Evolutionary conservation across 768 basidiomycete genomes (phyloP).

Genomic region (Termitomyces sp.): DNA sequence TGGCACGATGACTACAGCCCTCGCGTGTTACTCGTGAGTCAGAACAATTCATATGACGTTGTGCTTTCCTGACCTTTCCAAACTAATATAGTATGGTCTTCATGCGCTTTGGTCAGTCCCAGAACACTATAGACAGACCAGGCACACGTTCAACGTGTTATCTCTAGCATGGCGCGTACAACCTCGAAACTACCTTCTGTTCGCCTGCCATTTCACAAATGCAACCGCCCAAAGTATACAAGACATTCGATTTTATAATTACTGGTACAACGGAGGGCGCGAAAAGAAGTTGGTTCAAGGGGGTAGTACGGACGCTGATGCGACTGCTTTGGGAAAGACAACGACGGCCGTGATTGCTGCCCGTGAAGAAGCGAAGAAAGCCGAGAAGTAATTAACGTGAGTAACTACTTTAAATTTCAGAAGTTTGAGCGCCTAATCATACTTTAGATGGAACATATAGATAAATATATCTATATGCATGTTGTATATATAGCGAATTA

Average conservation of each 20-base stretch:
- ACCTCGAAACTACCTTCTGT: constrained; percentile 92
- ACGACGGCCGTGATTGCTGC: constrained; percentile 46
- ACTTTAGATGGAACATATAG: constrained; percentile 12
- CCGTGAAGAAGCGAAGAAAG: constrained; percentile 34
- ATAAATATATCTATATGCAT: constrained; percentile 6
- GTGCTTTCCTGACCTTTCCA: constrained; percentile 7
- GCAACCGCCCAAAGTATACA: constrained; percentile 81
- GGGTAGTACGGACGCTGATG: constrained; percentile 16
- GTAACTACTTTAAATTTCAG: background rate
- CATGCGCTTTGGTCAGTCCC: constrained; percentile 82
- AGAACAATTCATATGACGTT: constrained; percentile 2
- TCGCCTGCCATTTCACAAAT: constrained; percentile 93
- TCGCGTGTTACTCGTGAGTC: constrained; percentile 89
- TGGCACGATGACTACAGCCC: constrained; percentile 91
- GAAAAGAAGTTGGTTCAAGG: constrained; percentile 57
- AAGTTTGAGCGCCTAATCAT: background rate
- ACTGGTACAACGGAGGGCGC: constrained; percentile 86
- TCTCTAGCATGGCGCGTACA: constrained; percentile 85
- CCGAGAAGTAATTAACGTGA: constrained; percentile 17
- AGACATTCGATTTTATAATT: constrained; percentile 80
- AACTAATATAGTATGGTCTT: constrained; percentile 58
- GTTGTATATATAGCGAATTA: constrained; percentile 14
- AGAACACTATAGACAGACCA: background rate
- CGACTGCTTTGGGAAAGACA: constrained; percentile 34
- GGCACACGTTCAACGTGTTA: constrained; percentile 1